phyloP scores from a whole-genome alignment of 306 rosid genomes.

The Chamaecrista fasciculata region DNA sequence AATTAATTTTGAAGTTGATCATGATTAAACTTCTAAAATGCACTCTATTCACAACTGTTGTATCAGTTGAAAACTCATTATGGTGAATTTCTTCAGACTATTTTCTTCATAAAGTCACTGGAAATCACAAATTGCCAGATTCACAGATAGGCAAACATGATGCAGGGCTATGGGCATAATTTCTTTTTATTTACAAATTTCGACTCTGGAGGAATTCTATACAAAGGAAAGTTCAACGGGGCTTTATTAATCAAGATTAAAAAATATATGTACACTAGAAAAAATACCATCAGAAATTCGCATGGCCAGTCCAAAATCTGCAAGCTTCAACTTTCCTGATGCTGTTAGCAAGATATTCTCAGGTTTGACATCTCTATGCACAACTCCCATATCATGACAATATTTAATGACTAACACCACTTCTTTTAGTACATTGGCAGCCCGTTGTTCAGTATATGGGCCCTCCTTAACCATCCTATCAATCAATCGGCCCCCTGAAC shows the following conservation, averaged over 20 bases:
- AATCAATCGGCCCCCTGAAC: slow-evolving; percentile 85
- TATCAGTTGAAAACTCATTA: background rate
- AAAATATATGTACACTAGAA: background rate
- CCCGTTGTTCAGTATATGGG: slow-evolving; percentile 74
- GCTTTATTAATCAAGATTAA: slow-evolving; percentile 3
- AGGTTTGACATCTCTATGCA: slow-evolving; percentile 94
- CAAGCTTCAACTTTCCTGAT: slow-evolving; percentile 89
- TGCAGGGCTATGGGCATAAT: background rate
- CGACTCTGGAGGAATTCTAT: background rate
- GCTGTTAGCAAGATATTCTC: slow-evolving; percentile 88
- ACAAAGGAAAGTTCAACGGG: background rate
- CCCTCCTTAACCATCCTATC: slow-evolving; percentile 77
- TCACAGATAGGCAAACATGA: background rate
- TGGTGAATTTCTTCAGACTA: background rate
- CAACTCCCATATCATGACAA: slow-evolving; percentile 99
- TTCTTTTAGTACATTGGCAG: slow-evolving; percentile 84
- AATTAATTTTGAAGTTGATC: background rate
- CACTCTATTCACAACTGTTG: background rate
- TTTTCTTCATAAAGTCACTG: background rate
- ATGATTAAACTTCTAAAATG: background rate
- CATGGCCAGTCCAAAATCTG: slow-evolving; percentile 97
- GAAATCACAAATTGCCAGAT: slow-evolving; percentile 10
- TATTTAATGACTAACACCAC: slow-evolving; percentile 93
- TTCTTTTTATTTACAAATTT: background rate
- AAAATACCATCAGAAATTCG: slow-evolving; percentile 76